A percentile compares a stretch with the other conserved stretches of the same genome.
Conservation (phyloP, 2,329 filamentous ascomycete genomes). For the Ascosphaera acerosa region DNA sequence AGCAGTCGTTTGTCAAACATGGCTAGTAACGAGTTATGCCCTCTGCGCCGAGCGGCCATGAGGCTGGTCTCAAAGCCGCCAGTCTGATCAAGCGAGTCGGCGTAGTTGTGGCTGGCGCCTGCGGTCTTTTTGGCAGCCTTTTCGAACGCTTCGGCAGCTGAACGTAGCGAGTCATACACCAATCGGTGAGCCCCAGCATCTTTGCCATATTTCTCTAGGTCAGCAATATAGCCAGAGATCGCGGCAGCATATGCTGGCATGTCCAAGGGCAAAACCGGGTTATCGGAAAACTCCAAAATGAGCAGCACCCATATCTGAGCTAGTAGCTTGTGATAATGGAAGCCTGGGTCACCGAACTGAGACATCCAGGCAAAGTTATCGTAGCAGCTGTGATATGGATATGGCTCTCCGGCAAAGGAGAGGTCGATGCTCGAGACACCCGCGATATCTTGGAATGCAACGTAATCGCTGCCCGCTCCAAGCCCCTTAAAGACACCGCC, state of each 20-base stretch:
- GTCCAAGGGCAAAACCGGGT: conserved; percentile 60
- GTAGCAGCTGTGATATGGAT: conserved; percentile 61
- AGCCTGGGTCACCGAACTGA: conserved; percentile 53
- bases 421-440: conserved; percentile 76
- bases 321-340: conserved; percentile 54
- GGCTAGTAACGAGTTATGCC: conserved; percentile 56
- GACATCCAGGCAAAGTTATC: conserved; percentile 77
- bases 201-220: conserved; percentile 39
- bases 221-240: conserved; percentile 37
- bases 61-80: conserved; percentile 52
- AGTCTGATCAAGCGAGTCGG: conserved; percentile 30
- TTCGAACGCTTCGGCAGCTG: conserved; percentile 36
- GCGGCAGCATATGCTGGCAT: conserved; percentile 44
- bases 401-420: conserved; percentile 40
- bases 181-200: conserved; percentile 20
- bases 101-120: conserved; percentile 55
- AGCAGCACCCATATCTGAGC: conserved; percentile 58
- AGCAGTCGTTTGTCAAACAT: conserved; percentile 62
- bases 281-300: conserved; percentile 64
- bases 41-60: conserved; percentile 39
- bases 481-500: conserved; percentile 36
- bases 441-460: conserved; percentile 74
- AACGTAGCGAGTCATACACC: conserved; percentile 18
- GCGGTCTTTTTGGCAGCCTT: conserved; percentile 39
- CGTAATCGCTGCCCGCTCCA: conserved; percentile 56